A percentile compares a stretch with the other conserved stretches of the same genome.
Evolutionary conservation across 306 rosid species (phyloP).

Genomic region (Cyamopsis tetragonoloba): DNA sequence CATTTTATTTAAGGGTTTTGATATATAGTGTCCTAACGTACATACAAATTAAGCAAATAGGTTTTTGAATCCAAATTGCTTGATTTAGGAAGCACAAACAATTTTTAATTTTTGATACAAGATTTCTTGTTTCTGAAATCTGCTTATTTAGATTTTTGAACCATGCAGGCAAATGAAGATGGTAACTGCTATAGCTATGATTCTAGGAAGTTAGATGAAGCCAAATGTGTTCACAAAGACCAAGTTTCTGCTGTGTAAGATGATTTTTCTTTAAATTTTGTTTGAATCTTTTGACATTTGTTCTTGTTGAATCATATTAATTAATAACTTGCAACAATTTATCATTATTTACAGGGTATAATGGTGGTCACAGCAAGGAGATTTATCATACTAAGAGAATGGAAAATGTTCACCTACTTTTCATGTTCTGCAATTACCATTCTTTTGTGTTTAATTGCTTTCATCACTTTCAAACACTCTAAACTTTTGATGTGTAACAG

Average conservation of each 20-base stretch:
- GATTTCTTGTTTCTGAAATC: no score
- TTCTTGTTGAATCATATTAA: not conserved
- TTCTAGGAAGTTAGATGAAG: slow-evolving; percentile 65
- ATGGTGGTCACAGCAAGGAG: slow-evolving; percentile 95
- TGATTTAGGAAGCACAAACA: no score
- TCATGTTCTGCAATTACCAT: not conserved
- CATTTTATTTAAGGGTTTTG: no score
- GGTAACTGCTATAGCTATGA: slow-evolving; percentile 81
- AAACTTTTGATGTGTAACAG: not conserved
- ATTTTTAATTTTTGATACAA: no score
- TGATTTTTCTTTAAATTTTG: slow-evolving; percentile 6
- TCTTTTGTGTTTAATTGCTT: slow-evolving; percentile 4
- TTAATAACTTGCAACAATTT: not conserved
- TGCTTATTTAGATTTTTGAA: no score
- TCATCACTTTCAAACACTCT: not conserved
- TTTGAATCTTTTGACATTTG: not conserved
- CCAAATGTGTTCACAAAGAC: slow-evolving; percentile 85
- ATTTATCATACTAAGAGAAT: slow-evolving; percentile 90
- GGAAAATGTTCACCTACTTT: slow-evolving; percentile 66
- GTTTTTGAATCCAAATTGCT: no score
- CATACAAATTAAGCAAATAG: no score
- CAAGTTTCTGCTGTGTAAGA: slow-evolving; percentile 96
- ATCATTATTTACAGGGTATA: slow-evolving; percentile 57
- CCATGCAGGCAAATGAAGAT: slow-evolving; percentile 87
- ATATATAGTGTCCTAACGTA: no score